These are phyloP conservation scores for Penicillium crustosum DNA, from an alignment of 2,329 filamentous ascomycete species.

Conservation along the genomic window DNA sequence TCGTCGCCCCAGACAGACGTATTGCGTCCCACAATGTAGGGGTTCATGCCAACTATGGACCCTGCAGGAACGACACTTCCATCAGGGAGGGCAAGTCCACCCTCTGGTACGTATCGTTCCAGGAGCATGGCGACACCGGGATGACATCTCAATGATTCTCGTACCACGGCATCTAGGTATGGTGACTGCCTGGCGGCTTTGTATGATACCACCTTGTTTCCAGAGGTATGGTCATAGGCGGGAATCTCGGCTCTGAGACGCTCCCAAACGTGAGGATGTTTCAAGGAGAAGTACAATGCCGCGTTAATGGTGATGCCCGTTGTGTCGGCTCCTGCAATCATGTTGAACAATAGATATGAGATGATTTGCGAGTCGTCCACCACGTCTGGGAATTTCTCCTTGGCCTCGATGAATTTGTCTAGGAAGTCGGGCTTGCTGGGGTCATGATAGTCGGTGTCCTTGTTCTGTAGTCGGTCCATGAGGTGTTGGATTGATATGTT, in stretches of 20 bases:
- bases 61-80: slow-evolving; percentile 35
- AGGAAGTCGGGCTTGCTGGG: slow-evolving; percentile 36
- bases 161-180: slow-evolving; percentile 54
- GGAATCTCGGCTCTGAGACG: slow-evolving; percentile 18
- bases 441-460: slow-evolving; percentile 13
- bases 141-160: slow-evolving; percentile 53
- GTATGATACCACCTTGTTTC: slow-evolving; percentile 12
- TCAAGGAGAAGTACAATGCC: slow-evolving; percentile 24
- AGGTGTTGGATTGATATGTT: slow-evolving; percentile 22
- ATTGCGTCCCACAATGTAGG: slow-evolving; percentile 41
- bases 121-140: slow-evolving; percentile 50
- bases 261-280: slow-evolving; percentile 14
- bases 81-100: slow-evolving; percentile 28
- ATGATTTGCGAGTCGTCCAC: slow-evolving; percentile 41
- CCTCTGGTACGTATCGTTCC: slow-evolving; percentile 50
- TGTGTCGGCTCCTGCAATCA: slow-evolving; percentile 43
- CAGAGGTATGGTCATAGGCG: slow-evolving; percentile 1
- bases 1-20: slow-evolving; percentile 47
- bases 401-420: slow-evolving; percentile 44
- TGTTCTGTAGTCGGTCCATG: slow-evolving; percentile 15
- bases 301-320: slow-evolving; percentile 36
- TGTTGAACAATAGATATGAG: slow-evolving; percentile 33
- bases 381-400: slow-evolving; percentile 32
- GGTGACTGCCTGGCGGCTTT: slow-evolving; percentile 19
- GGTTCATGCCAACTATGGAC: slow-evolving; percentile 36